Base-by-base conservation (phyloP, 2,329 filamentous ascomycete species). In the Monilinia vaccinii-corymbosi region DNA sequence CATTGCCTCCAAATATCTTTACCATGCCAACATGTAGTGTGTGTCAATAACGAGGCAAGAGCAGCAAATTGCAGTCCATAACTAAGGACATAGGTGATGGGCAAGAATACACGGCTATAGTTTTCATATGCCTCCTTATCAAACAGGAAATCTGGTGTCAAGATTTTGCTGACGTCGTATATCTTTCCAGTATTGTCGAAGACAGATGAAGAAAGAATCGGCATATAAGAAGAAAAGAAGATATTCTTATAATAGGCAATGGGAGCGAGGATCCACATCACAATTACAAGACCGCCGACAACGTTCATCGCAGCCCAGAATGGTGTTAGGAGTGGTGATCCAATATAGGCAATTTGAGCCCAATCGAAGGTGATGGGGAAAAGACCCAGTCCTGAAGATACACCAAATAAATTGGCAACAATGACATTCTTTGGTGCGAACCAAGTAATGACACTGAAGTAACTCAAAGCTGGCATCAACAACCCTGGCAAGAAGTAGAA, bases 291-390 rank as follows among this genome's bases (percentile, higher is more conserved):
- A 6, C 89, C 90, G 61, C 86, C 88, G 32, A 94, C 83, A 42
- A 94, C 89, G 68, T 94, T 94, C 74, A 92, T 83, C 10, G 89
- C 87, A 45, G 89, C 87, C 89, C 90, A 91, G 73, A 93, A 94
- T 0, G 90, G 90, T 0, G 90, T 91, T 18, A 94, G 79, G 8
- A 95, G 77, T 0, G 88, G 91, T 4, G 89, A 94, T 18, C 91
- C 91, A 67, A 95, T 94, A 69, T 72, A 87, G 0, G 91, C 90
- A 63, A 96, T 86, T 70, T 96, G 91, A 0, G 89, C 88, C 91
- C 91, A 96, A 75, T 96, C 91, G 69, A 96, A 95, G 0, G 91
- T 95, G 68, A 96, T 71, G 0, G 91, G 91, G 63, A 95, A 91
- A 38, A 96, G 75, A 0, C 90, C 90, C 16, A 96, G 79, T 2